These are phyloP conservation scores for Phyllosticta citrichinensis DNA, from an alignment of 2,329 filamentous ascomycete species.

Conservation along the genomic window DNA sequence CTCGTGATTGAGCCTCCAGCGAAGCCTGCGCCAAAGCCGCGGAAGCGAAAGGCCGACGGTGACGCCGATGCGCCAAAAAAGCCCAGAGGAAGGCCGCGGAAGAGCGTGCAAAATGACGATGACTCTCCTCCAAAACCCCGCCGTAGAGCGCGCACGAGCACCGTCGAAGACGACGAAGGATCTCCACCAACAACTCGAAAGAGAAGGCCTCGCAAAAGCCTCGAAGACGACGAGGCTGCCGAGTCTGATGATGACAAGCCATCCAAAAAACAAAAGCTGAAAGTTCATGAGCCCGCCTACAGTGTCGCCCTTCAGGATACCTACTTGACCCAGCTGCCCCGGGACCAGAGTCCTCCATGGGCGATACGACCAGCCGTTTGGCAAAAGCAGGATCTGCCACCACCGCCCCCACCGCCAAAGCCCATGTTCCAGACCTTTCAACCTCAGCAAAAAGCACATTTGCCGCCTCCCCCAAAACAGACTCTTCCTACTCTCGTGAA, in stretches of 20 bases:
- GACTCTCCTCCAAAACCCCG: background rate
- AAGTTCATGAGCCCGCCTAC: constrained; percentile 33
- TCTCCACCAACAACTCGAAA: constrained; percentile 1
- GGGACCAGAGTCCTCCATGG: constrained; percentile 23
- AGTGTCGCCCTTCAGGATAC: constrained; percentile 31
- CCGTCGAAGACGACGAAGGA: background rate
- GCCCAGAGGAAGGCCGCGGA: constrained; percentile 6
- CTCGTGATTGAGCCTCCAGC: background rate
- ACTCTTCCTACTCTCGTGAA: background rate
- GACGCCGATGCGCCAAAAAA: constrained; percentile 1
- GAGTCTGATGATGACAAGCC: constrained; percentile 10
- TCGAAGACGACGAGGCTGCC: background rate
- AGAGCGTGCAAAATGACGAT: background rate
- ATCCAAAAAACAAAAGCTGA: constrained; percentile 28
- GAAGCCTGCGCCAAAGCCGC: constrained; percentile 1
- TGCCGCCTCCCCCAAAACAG: background rate
- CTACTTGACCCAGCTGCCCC: constrained; percentile 36
- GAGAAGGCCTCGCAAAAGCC: background rate
- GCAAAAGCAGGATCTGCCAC: constrained; percentile 27
- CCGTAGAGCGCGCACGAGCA: background rate
- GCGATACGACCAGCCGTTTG: constrained; percentile 38
- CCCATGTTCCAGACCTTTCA: constrained; percentile 11
- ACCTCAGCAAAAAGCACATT: background rate
- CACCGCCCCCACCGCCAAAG: constrained; percentile 13
- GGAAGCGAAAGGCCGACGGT: background rate